phyloP scores from a whole-genome alignment of 768 basidiomycete species.

The Neoboletus magnificus region DNA sequence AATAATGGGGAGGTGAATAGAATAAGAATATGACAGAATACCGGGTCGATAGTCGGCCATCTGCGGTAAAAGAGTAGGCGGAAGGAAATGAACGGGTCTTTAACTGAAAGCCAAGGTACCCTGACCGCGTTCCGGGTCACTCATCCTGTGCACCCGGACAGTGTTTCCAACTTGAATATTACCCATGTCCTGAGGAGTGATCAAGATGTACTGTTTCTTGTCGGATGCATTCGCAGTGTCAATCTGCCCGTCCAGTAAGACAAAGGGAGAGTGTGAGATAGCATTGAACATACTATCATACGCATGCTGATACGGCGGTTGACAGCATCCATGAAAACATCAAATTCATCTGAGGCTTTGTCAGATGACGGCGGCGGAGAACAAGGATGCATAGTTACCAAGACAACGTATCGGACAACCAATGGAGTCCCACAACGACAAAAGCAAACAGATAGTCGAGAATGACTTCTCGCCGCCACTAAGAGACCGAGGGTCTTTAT shows the following conservation, averaged over 20 bases:
- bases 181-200: slow-evolving; percentile 93
- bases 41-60: neutral
- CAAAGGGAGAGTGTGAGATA: neutral
- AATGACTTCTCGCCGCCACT: slow-evolving; percentile 97
- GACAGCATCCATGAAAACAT: slow-evolving; percentile 96
- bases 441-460: slow-evolving; percentile 87
- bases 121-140: slow-evolving; percentile 72
- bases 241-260: slow-evolving; percentile 47
- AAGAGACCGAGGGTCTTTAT: slow-evolving; percentile 82
- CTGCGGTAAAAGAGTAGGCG: neutral
- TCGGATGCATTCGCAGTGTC: slow-evolving; percentile 85
- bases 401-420: slow-evolving; percentile 92
- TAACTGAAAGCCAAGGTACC: slow-evolving; percentile 38
- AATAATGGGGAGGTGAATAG: slow-evolving; percentile 3
- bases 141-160: slow-evolving; percentile 76
- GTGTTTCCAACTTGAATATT: slow-evolving; percentile 63
- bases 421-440: slow-evolving; percentile 96
- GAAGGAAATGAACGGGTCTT: neutral
- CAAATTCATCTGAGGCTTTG: slow-evolving; percentile 76
- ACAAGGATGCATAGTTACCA: slow-evolving; percentile 41
- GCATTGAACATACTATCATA: slow-evolving; percentile 69
- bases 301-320: slow-evolving; percentile 91
- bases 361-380: slow-evolving; percentile 6
- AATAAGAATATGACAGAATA: slow-evolving; percentile 7
- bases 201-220: slow-evolving; percentile 90